Evolutionary conservation across 176 grass and related monocot genomes (phyloP), one percentile per base, ranked within the genome.

Genomic region (Paspalum notatum): DNA sequence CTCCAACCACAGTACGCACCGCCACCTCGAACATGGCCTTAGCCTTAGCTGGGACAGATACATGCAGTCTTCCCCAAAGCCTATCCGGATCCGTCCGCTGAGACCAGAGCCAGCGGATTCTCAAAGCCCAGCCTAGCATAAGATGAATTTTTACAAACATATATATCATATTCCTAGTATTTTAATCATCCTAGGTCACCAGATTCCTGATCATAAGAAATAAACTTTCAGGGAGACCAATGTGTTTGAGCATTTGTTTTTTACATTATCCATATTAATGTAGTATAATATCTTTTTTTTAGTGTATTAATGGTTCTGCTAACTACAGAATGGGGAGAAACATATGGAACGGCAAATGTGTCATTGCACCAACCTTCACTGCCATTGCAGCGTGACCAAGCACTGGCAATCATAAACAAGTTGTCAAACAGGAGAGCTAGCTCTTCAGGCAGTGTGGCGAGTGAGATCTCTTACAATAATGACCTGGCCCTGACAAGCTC

Each of bases 361-460:
- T 66, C 82, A 1, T 56, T 75, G 65, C 61, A 48, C 27, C 77
- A 91, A 84, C 11, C 72, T 71, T 82, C 93, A 52, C 61, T 91
- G 63, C 74, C 75, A 73, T 74, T 53, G 22, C 93, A 91, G 13
- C 86, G 60, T 87, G 81, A 89, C 16, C 88, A 89, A 66, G 84
- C 88, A 22, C 45, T 84, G 38, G 83, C 77, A 73, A 84, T 82
- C 47, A 89, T 82, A 71, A 91, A 91, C 57, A 90, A 76, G 18
- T 70, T 58, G 8, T 46, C 82, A 12, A 75, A 75, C 73, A 89
- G 51, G 64, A 44, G 18, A 70, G 59, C 24, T 76, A 86, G 63
- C n/a, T 38, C 52, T 82, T 74, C 84, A 64, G 57, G 43, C 12
- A 87, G 81, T 66, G 57, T 14, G 46, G 42, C 18, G 0, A 76